Conservation (phyloP, 2,329 filamentous ascomycete species). For the Colletotrichum gloeosporioides region DNA sequence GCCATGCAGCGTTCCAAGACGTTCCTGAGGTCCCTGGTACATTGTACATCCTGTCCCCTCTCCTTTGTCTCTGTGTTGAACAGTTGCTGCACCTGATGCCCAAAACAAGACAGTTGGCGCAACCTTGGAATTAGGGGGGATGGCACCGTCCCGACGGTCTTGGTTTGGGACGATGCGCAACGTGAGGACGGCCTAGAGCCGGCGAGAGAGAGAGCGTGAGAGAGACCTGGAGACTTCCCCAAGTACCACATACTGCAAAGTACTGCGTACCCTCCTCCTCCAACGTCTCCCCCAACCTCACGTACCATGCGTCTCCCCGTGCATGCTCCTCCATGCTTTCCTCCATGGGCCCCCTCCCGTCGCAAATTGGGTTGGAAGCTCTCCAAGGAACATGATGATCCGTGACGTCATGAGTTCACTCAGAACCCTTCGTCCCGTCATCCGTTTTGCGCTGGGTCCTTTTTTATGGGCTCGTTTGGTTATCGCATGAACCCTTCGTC, state of each 20-base stretch:
- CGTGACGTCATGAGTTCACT: constrained; percentile 10
- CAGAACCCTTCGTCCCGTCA: constrained; percentile 30
- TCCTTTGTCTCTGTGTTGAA: neutral
- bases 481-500: constrained; percentile 1
- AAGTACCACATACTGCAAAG: neutral
- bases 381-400: constrained; percentile 12
- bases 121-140: neutral
- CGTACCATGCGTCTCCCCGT: neutral
- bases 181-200: neutral
- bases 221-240: neutral
- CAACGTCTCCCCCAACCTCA: neutral
- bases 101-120: neutral
- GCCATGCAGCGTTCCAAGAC: neutral
- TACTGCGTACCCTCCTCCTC: neutral
- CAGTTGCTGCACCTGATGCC: neutral
- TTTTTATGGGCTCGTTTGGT: neutral
- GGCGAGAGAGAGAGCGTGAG: neutral
- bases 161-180: neutral
- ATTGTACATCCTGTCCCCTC: neutral
- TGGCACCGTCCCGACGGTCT: neutral
- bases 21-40: neutral
- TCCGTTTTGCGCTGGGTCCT: constrained; percentile 18
- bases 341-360: neutral
- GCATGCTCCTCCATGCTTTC: neutral
- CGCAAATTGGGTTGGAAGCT: constrained; percentile 12